Base-by-base conservation (phyloP, 2,329 filamentous ascomycete genomes). In the Sporothrix globosa region DNA sequence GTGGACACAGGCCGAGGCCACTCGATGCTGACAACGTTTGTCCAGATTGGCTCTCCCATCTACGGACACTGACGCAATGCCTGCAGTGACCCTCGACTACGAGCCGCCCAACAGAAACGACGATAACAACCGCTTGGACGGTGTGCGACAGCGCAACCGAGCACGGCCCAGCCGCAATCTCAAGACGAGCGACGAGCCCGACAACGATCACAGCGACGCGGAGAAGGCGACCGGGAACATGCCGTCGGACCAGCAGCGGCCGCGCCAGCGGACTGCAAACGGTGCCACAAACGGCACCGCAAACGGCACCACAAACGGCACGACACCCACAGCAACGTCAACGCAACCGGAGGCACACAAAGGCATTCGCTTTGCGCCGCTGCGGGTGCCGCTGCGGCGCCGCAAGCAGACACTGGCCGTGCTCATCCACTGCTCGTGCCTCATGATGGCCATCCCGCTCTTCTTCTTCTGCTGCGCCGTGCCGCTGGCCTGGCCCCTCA, bases 381-480 rank as follows among this genome's bases (percentile, higher is more conserved):
- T 92, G 73, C 89, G 89, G 71, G 85, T 94, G 27, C 91, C 92
- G 1, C 82, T 92, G 65, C 86, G 86, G 75, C 87, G 92, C 56
- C 87, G 92, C 34, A 80, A 92, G 61, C 91, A 95, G 80, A 96
- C 94, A 3, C 86, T 93, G 50, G 87, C 95, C 4, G 91, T 94
- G 14, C 82, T 94, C 10, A 85, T 88, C 75, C 91, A 94, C 79
- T 92, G 88, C 72, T 84, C 92, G 74, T 88, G 86, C 69, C 91
- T 94, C 72, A 86, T 88, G n/a, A 81, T 88, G 30, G 85, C 88
- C 75, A 85, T 97, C 5, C 91, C 92, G 5, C 79, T 90, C 71
- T 98, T 98, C 83, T 97, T 97, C 83, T 91, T 96, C 77, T 88
- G 94, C 46, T 97, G 93, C 80, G 91, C 92, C 70, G 94, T 97